These are phyloP conservation scores for Centella asiatica DNA, from an alignment of 129 eudicot genomes.

Conservation along the genomic window DNA sequence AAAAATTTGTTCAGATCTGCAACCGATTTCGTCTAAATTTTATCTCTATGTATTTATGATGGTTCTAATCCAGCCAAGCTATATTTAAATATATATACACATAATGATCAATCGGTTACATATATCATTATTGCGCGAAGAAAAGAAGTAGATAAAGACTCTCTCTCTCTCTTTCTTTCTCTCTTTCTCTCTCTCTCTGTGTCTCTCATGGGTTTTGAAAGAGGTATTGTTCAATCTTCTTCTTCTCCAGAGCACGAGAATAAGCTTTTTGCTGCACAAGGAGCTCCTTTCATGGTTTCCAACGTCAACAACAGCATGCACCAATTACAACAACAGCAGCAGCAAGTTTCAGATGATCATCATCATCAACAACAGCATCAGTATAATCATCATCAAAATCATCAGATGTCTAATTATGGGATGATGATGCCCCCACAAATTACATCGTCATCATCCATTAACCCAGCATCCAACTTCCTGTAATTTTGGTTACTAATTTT, in stretches of 20 bases:
- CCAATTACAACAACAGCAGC: slow-evolving; percentile 16
- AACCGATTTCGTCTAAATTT: slow-evolving; percentile 14
- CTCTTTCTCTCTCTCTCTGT: slow-evolving; percentile 6
- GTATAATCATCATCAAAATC: slow-evolving; percentile 22
- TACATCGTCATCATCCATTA: slow-evolving; percentile 43
- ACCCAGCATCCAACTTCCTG: slow-evolving; percentile 41
- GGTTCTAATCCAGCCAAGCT: slow-evolving; percentile 9
- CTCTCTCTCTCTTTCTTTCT: too few species aligned
- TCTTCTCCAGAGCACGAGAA: slow-evolving; percentile 26
- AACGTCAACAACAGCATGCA: slow-evolving; percentile 26
- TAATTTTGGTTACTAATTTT: not conserved
- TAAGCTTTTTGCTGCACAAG: not conserved
- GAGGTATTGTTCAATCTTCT: slow-evolving; percentile 19
- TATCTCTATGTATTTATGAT: slow-evolving; percentile 15
- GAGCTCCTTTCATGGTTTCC: slow-evolving; percentile 32
- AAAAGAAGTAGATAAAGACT: too few species aligned
- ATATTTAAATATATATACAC: not conserved
- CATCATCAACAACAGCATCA: slow-evolving; percentile 40
- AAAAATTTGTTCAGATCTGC: slow-evolving; percentile 17
- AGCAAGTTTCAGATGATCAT: slow-evolving; percentile 25
- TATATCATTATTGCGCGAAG: too few species aligned
- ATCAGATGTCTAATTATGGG: slow-evolving; percentile 66
- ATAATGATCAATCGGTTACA: not conserved
- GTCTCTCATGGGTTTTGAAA: slow-evolving; percentile 34
- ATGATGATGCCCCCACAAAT: slow-evolving; percentile 57